phyloP scores from a whole-genome alignment of 345 rosid species.

The Rhodomyrtus tomentosa region DNA sequence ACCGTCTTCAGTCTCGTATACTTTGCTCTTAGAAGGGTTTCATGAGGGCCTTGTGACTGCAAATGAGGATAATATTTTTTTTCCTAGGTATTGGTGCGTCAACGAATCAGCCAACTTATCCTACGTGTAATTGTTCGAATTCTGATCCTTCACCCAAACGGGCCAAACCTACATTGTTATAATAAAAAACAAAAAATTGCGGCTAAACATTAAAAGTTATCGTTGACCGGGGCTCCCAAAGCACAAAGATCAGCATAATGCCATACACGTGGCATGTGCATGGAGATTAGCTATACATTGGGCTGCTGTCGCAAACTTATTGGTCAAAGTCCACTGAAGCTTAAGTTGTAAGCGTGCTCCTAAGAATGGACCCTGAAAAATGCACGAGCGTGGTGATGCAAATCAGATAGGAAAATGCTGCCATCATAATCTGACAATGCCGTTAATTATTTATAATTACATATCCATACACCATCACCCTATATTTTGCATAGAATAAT shows the following conservation, averaged over 20 bases:
- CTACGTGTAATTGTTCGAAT: neutral
- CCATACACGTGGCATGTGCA: neutral
- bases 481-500: too few species aligned
- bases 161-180: neutral
- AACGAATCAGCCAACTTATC: neutral
- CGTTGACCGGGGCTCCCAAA: neutral
- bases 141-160: neutral
- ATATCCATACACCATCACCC: too few species aligned
- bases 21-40: neutral
- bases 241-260: neutral
- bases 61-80: neutral
- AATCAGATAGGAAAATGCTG: too few species aligned
- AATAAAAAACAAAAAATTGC: neutral
- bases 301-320: neutral
- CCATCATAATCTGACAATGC: too few species aligned
- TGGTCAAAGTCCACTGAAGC: neutral
- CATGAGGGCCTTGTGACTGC: neutral
- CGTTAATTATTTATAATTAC: too few species aligned
- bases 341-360: neutral
- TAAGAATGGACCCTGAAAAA: neutral
- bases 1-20: neutral
- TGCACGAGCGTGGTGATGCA: neutral
- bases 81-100: neutral
- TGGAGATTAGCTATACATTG: neutral
- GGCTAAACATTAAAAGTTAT: neutral